These are phyloP conservation scores for Rhizoctonia solani DNA, from an alignment of 1,284 basidiomycete species.

Conservation along the genomic window DNA sequence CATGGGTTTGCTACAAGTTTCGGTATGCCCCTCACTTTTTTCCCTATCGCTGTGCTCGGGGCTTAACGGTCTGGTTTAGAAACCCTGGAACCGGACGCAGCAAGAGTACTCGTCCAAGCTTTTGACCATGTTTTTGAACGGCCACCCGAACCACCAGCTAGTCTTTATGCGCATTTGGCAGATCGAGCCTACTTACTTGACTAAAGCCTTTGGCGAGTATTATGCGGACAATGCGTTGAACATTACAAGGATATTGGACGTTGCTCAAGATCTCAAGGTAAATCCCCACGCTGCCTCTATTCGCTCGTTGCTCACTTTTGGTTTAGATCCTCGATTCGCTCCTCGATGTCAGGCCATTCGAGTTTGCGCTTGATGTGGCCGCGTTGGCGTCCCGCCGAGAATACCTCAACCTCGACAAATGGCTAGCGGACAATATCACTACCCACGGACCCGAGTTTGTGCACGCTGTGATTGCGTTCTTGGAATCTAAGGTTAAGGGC, in stretches of 20 bases:
- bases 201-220: constrained; percentile 86
- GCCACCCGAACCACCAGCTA: constrained; percentile 91
- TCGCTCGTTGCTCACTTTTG: constrained; percentile 19
- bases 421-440: constrained; percentile 87
- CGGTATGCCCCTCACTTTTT: constrained; percentile 58
- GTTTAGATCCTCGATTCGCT: constrained; percentile 84
- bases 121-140: constrained; percentile 87
- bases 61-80: constrained; percentile 51
- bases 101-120: constrained; percentile 85
- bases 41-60: constrained; percentile 1
- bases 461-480: constrained; percentile 81
- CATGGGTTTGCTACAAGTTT: constrained; percentile 89
- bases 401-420: constrained; percentile 94
- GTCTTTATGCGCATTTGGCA: constrained; percentile 98
- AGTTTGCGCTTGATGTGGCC: constrained; percentile 90
- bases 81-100: constrained; percentile 87
- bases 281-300: constrained; percentile 40
- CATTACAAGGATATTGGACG: constrained; percentile 91
- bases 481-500: constrained; percentile 89
- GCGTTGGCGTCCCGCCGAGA: constrained; percentile 91
- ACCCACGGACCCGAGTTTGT: constrained; percentile 85
- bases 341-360: constrained; percentile 84
- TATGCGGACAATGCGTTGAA: constrained; percentile 93
- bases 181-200: constrained; percentile 81
- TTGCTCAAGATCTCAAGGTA: constrained; percentile 93